Evolutionary conservation across 176 grass and related monocot species (phyloP).

Genomic region (Raddia distichophylla): DNA sequence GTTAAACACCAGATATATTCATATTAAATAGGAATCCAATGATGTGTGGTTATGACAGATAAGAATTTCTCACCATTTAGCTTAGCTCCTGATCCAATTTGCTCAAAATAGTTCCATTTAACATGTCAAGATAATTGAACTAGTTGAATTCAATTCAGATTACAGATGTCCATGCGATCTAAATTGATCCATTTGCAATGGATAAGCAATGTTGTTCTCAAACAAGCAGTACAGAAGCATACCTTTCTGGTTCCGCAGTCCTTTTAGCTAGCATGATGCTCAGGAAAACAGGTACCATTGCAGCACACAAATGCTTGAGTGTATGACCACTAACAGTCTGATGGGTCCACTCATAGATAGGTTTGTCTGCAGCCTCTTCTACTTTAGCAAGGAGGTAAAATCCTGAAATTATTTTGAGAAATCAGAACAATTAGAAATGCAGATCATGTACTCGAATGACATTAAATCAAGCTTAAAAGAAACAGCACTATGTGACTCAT

Average conservation of each 20-base stretch:
- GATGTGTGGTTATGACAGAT: not conserved
- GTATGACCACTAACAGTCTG: constrained; percentile 79
- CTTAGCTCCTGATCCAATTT: not conserved
- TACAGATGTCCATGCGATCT: not conserved
- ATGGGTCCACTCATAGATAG: constrained; percentile 75
- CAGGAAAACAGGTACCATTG: constrained; percentile 94
- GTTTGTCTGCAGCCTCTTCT: constrained; percentile 80
- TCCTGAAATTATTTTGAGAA: constrained; percentile 48
- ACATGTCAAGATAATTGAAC: not conserved
- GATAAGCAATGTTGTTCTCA: not conserved
- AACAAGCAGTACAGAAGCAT: not conserved
- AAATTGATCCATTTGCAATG: not conserved
- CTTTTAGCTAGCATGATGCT: constrained; percentile 90
- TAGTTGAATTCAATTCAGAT: not conserved
- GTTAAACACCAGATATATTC: not conserved
- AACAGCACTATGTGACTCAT: not conserved
- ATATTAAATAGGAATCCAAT: not conserved
- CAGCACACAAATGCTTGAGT: constrained; percentile 87
- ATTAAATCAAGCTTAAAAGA: not conserved
- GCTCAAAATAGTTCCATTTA: not conserved
- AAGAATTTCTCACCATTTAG: not conserved
- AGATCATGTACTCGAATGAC: not conserved
- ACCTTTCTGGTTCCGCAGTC: constrained; percentile 80
- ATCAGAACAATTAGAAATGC: not conserved
- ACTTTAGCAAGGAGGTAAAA: constrained; percentile 97